phyloP scores from a whole-genome alignment of 1,139 yeast species.

The Candida dubliniensis region DNA sequence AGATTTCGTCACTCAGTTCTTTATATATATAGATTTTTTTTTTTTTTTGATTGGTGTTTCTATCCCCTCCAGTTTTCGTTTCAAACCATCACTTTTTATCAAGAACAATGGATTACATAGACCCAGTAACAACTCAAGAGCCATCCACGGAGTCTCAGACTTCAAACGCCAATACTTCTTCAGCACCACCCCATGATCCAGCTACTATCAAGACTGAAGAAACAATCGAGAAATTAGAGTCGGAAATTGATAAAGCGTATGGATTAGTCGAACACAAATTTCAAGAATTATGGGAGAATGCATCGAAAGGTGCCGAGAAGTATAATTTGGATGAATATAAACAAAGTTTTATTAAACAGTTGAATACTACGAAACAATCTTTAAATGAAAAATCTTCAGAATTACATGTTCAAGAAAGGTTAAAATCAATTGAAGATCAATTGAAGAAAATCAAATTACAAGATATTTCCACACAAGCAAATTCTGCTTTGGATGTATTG shows the following conservation, averaged over 20 bases:
- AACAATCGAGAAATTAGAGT: constrained; percentile 49
- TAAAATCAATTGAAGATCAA: constrained; percentile 33
- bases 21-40: too few relatives aligned
- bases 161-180: constrained; percentile 5
- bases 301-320: constrained; percentile 37
- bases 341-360: constrained; percentile 34
- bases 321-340: constrained; percentile 44
- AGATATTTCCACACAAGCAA: constrained; percentile 42
- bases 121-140: constrained; percentile 25
- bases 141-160: constrained; percentile 15
- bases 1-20: too few relatives aligned
- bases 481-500: constrained; percentile 58
- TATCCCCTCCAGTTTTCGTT: too few relatives aligned
- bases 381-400: constrained; percentile 19
- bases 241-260: constrained; percentile 55
- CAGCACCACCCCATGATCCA: neutral
- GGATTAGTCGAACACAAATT: constrained; percentile 44
- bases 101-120: constrained; percentile 32
- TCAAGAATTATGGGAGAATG: constrained; percentile 37
- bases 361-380: constrained; percentile 31
- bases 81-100: neutral
- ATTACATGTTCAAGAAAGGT: constrained; percentile 23
- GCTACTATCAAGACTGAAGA: constrained; percentile 39
- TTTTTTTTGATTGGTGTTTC: too few relatives aligned
- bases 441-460: constrained; percentile 23